Conservation (phyloP, 2,329 filamentous ascomycete genomes). For the Fusarium sororula region DNA sequence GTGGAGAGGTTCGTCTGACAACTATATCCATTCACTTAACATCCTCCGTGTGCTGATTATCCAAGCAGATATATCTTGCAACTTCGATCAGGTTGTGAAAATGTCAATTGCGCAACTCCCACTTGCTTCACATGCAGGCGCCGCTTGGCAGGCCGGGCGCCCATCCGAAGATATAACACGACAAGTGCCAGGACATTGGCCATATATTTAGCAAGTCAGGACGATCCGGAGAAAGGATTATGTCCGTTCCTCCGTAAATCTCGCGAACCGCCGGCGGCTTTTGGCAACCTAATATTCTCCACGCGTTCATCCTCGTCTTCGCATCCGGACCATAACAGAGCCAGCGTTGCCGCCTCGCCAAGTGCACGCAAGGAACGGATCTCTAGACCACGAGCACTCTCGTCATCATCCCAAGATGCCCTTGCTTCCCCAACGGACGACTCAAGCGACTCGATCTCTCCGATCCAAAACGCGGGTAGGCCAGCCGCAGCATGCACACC, state of each 20-base stretch:
- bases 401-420: constrained; percentile 6
- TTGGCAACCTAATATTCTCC: constrained; percentile 59
- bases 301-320: constrained; percentile 34
- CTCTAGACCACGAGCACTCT: constrained; percentile 3
- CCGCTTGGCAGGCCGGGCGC: constrained; percentile 71
- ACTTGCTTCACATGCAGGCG: constrained; percentile 85
- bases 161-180: constrained; percentile 80
- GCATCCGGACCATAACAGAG: constrained; percentile 31
- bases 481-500: not conserved
- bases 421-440: not conserved
- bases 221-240: constrained; percentile 76
- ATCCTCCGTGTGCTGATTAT: constrained; percentile 14
- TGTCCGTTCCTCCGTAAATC: constrained; percentile 64
- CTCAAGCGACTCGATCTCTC: not conserved
- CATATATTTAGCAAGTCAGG: constrained; percentile 80
- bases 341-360: not conserved
- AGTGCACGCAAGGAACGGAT: constrained; percentile 4
- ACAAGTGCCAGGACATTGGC: constrained; percentile 85
- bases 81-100: constrained; percentile 82
- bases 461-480: not conserved
- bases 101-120: constrained; percentile 72
- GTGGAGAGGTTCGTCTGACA: constrained; percentile 67
- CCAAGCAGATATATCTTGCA: constrained; percentile 76
- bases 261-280: constrained; percentile 55
- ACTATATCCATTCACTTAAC: not conserved